Evolutionary conservation across 2,329 filamentous ascomycete genomes (phyloP), one percentile per base, ranked within the genome.

Genomic region (Fusarium globosum): DNA sequence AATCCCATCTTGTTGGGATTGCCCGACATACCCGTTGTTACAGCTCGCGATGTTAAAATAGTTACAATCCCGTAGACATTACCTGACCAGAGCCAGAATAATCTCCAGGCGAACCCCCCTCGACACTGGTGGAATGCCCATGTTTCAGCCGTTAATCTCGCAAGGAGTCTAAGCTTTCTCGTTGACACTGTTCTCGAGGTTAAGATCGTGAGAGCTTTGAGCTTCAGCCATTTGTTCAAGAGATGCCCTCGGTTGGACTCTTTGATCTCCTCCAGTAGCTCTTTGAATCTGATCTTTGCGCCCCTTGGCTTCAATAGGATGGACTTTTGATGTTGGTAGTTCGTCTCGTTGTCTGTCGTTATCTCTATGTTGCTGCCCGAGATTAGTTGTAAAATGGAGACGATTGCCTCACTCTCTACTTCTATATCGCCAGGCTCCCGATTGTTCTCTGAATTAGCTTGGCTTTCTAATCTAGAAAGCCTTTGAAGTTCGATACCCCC

Each of bases 301-400:
- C 4, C 12, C 1, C 4, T 9, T 3, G 6, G 21, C 9, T 35
- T 16, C 0, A 28, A 46, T 0, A 63, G 4, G 0, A 4, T 7
- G 6, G 15, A 26, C 2, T 7, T 26, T 14, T 18, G 18, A 6
- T 18, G 6, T 6, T 7, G 13, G 18, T 39, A 35, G 2, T 8
- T 14, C 2, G 6, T 6, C n/a, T 51, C 48, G 16, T 16, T 35
- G 2, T 20, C 16, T 35, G n/a, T 11, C 12, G 8, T 11, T 3
- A 18, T 23, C 1, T 20, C 21, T 7, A 5, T 35, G 16, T 10
- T 18, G 16, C 21, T 10, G 14, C 0, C 12, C 0, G 30, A 51
- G 16, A 35, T 35, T 2, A 23, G 21, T 5, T 20, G 16, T 1
- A 51, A 6, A 4, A 23, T 23, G 12, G 21, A 10, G 14, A 18